phyloP scores from a whole-genome alignment of 805 yeast species.

The Candida incommunis region DNA sequence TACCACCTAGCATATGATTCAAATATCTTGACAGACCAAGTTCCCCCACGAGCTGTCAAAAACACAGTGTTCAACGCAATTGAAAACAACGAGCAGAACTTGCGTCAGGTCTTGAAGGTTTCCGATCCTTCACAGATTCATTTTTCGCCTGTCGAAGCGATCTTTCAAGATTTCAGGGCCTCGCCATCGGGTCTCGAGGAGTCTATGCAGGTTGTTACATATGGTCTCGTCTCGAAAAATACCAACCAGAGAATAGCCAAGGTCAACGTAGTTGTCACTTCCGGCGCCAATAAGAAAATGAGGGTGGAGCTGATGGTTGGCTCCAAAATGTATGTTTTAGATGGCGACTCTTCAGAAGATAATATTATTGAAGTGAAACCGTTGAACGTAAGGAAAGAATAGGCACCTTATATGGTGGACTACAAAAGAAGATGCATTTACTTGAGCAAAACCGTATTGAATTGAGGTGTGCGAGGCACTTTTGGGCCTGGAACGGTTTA shows the following conservation, averaged over 20 bases:
- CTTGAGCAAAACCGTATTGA: too few species aligned
- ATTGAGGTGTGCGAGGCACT: too few species aligned
- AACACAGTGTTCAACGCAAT: not conserved
- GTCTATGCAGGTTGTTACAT: not conserved
- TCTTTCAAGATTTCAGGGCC: not conserved
- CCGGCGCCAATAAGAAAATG: not conserved
- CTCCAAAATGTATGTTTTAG: not conserved
- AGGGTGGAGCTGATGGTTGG: not conserved
- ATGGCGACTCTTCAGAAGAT: not conserved
- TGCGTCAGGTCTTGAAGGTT: not conserved
- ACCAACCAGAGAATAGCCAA: not conserved
- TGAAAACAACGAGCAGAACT: not conserved
- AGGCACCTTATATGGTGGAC: too few species aligned
- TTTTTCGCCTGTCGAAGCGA: not conserved
- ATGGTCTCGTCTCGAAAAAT: not conserved
- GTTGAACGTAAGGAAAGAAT: too few species aligned
- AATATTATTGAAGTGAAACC: constrained; percentile 1
- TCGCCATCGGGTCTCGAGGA: not conserved
- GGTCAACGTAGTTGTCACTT: not conserved
- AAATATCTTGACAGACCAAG: not conserved
- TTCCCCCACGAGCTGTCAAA: not conserved
- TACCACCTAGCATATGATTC: not conserved
- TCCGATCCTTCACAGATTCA: not conserved
- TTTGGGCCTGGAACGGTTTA: too few species aligned
- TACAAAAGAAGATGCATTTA: too few species aligned